These are phyloP conservation scores for Hypoxylon perforatum DNA, from an alignment of 495 filamentous ascomycete genomes.

Conservation along the genomic window DNA sequence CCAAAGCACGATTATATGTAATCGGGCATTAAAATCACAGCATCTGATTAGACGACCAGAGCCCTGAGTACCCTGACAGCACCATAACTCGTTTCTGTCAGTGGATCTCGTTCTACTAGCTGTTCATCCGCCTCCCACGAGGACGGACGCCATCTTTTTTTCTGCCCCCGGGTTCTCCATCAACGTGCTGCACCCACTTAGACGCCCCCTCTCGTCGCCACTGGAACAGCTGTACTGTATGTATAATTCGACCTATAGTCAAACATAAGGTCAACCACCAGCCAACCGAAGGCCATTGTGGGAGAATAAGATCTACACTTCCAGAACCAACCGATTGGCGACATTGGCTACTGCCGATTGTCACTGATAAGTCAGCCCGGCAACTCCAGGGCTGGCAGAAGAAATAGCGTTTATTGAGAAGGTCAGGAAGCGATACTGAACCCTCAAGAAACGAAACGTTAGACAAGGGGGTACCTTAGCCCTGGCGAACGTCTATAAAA, in stretches of 20 bases:
- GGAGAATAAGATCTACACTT: conserved; percentile 33
- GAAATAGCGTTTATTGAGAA: not conserved
- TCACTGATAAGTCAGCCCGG: conserved; percentile 2
- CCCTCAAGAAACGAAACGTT: conserved; percentile 6
- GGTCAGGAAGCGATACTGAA: not conserved
- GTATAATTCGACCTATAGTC: not conserved
- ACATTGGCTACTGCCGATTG: conserved; percentile 25
- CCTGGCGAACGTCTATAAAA: not conserved
- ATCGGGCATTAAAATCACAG: conserved; percentile 39
- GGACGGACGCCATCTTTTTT: conserved; percentile 4
- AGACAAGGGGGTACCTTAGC: conserved; percentile 18
- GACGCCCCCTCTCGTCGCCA: conserved; percentile 26
- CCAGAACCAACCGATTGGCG: conserved; percentile 18
- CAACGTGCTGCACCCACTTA: conserved; percentile 22
- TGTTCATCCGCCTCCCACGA: conserved; percentile 24
- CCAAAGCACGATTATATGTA: conserved; percentile 35
- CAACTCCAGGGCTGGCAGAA: conserved; percentile 2
- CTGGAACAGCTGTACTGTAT: conserved; percentile 9
- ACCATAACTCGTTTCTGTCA: conserved; percentile 15
- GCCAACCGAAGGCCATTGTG: conserved; percentile 24
- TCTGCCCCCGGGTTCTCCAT: conserved; percentile 11
- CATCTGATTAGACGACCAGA: conserved; percentile 24
- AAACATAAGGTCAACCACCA: conserved; percentile 13
- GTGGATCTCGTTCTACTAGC: conserved; percentile 21
- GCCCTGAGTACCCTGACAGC: conserved; percentile 9